These are phyloP conservation scores for Ophiostoma perfectum DNA, from an alignment of 2,329 filamentous ascomycete genomes.

Conservation along the genomic window DNA sequence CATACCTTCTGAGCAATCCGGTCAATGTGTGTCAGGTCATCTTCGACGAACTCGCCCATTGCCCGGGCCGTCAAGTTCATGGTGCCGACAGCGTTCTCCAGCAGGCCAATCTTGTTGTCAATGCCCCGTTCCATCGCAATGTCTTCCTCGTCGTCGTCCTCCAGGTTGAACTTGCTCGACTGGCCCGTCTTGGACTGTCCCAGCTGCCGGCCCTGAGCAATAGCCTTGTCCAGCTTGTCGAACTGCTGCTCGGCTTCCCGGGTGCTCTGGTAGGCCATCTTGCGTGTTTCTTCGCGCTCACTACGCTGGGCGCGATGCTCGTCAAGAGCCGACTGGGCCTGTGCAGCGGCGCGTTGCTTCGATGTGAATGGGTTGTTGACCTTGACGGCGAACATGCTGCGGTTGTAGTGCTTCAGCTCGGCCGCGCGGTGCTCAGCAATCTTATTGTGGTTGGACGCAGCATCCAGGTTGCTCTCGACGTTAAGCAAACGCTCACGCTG, in stretches of 20 bases:
- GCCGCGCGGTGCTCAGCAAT: constrained; percentile 73
- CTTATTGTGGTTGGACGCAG: constrained; percentile 69
- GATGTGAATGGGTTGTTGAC: constrained; percentile 72
- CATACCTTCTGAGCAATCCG: constrained; percentile 71
- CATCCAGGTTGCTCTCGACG: constrained; percentile 75
- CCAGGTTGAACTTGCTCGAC: constrained; percentile 27
- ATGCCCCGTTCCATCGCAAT: constrained; percentile 40
- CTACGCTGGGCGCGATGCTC: constrained; percentile 62
- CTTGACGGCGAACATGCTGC: constrained; percentile 85
- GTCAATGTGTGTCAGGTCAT: constrained; percentile 68
- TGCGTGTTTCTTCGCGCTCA: constrained; percentile 55
- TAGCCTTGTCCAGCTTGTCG: constrained; percentile 56
- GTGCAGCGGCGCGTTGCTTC: constrained; percentile 55
- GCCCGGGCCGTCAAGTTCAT: constrained; percentile 51
- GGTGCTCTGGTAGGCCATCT: constrained; percentile 23
- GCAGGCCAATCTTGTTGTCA: constrained; percentile 56
- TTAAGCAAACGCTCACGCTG: constrained; percentile 79
- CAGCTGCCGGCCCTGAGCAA: constrained; percentile 50
- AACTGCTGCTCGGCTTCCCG: constrained; percentile 48
- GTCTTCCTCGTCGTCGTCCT: constrained; percentile 29
- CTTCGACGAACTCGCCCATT: constrained; percentile 48
- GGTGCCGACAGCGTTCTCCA: constrained; percentile 63
- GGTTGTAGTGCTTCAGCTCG: constrained; percentile 78
- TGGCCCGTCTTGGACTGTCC: constrained; percentile 36
- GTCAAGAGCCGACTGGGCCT: constrained; percentile 64